Evolutionary conservation across 1,284 basidiomycete genomes (phyloP).

Genomic region (Pascua guehoae): DNA sequence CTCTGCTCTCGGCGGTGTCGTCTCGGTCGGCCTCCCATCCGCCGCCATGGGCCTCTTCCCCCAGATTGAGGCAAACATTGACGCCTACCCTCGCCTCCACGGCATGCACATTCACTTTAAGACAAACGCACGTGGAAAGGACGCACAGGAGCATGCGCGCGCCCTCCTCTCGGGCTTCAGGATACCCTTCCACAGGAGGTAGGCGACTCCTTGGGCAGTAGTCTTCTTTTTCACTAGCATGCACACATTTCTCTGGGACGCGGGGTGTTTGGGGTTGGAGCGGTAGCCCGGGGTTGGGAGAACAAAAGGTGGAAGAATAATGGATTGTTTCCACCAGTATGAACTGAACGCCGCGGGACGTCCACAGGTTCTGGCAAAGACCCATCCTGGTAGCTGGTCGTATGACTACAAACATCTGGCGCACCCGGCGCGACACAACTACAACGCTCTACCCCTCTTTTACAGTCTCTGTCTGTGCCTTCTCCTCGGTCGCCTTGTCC

Average conservation of each 20-base stretch:
- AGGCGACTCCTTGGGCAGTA: conserved; percentile 1
- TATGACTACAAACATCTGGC: too few species aligned
- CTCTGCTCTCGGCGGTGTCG: conserved; percentile 76
- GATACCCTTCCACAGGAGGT: conserved; percentile 65
- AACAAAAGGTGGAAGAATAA: too few species aligned
- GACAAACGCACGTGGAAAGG: conserved; percentile 75
- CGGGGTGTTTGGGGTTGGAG: too few species aligned
- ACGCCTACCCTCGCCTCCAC: conserved; percentile 74
- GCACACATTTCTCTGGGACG: background rate
- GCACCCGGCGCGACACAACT: too few species aligned
- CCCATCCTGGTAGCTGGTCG: too few species aligned
- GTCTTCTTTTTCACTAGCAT: background rate
- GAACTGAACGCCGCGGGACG: too few species aligned
- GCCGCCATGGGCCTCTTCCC: conserved; percentile 88
- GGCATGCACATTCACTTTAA: conserved; percentile 91
- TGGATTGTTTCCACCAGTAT: too few species aligned
- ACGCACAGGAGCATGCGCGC: conserved; percentile 80
- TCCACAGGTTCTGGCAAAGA: too few species aligned
- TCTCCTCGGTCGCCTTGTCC: conserved; percentile 2
- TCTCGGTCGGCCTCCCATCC: conserved; percentile 80
- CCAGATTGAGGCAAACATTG: conserved; percentile 86
- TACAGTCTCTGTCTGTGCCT: background rate
- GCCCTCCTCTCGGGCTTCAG: conserved; percentile 83
- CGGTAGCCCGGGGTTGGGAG: too few species aligned
- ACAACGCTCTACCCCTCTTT: too few species aligned